Evolutionary conservation across 1,284 basidiomycete genomes (phyloP), one percentile per base, ranked within the genome.

Genomic region (Fomitopsis pinicola): DNA sequence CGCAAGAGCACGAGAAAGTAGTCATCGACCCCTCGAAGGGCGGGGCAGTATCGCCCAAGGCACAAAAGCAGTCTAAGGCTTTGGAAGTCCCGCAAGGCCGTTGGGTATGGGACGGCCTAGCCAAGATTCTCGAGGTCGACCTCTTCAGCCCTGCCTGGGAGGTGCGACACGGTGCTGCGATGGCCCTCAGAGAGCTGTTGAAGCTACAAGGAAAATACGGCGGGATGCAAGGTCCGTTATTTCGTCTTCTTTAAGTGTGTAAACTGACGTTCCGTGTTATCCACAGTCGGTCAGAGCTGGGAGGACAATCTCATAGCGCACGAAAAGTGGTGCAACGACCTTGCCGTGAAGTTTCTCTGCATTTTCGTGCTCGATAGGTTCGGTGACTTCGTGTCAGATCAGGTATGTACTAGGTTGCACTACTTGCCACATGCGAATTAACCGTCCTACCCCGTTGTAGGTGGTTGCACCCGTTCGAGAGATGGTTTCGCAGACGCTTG

Each of bases 391-490:
- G 89, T 98, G 46, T 94, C 95, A 7, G 97, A 99, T 72, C 95
- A 94, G 74, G 91, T 78, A 54, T 59, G 59, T 52, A n/a, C n/a
- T 0, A 15, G 15, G 53, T 30, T 38, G 62, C 28, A 46, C 30
- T 44, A 36, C 19, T 46, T 40, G 5, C 28, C 38, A 33, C 4
- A 4, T 33, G 12, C 60, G 22, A 17, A 12, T n/a, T 26, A 42
- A 54, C 17, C 7, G 59, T 15, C 55, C 44, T 19, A n/a, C 22
- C 40, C 12, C 19, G 17, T n/a, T 59, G 57, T 57, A 94, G 85
- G 94, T 98, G 54, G 88, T 99, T 19, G 97, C 97, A 5, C 97
- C 97, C 30, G 97, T 99, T 2, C 87, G 97, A 54, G 97, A 99
- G 75, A 97, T 94, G 0, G 95, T 95, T 1, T 94, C 94, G 19